Conservation (phyloP, 441 rosid species). For the Croton laevigatus region DNA sequence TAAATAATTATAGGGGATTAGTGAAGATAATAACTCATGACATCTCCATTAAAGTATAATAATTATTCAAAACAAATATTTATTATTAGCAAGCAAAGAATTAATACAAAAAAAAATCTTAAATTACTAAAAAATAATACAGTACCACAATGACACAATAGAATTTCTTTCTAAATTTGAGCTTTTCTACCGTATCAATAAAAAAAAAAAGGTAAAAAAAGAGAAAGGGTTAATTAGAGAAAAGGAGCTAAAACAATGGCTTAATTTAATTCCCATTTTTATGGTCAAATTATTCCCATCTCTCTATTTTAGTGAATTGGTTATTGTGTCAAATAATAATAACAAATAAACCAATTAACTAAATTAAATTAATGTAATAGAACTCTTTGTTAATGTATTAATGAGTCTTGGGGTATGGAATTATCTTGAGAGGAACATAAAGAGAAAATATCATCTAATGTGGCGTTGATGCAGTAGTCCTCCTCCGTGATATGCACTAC, state of each 20-base stretch:
- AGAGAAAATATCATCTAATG: constrained; percentile 54
- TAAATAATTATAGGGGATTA: no score
- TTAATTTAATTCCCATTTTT: not conserved
- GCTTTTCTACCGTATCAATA: not conserved
- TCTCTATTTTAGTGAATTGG: not conserved
- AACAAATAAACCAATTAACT: not conserved
- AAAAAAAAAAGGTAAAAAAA: not conserved
- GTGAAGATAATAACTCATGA: no score
- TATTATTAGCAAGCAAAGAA: no score
- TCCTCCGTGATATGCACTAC: constrained; percentile 30
- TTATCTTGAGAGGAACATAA: constrained; percentile 39
- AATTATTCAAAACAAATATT: no score
- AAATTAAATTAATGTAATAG: not conserved
- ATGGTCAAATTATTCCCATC: not conserved
- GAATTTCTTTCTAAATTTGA: no score
- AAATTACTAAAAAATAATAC: no score
- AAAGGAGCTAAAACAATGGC: not conserved
- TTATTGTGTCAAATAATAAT: constrained; percentile 10
- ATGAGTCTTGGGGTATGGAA: constrained; percentile 1
- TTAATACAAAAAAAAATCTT: no score
- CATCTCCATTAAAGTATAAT: no score
- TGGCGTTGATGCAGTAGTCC: constrained; percentile 40
- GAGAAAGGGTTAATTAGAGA: not conserved
- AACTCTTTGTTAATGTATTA: not conserved
- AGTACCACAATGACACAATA: no score